phyloP scores from a whole-genome alignment of 306 rosid genomes.

The Cucurbita argyrosperma region DNA sequence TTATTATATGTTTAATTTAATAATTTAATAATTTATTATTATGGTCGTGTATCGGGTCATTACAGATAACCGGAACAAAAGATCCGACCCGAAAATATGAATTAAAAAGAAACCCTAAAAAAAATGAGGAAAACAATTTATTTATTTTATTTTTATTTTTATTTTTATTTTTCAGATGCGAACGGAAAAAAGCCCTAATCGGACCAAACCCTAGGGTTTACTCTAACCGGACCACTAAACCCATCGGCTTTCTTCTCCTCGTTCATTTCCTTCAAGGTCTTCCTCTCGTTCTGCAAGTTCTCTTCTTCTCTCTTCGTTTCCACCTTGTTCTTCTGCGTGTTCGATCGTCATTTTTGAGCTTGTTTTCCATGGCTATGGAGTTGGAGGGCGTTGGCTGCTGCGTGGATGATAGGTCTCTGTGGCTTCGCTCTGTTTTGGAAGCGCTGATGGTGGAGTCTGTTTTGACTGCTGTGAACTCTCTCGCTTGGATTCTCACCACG shows the following conservation, averaged over 20 bases:
- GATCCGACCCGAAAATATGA: background rate
- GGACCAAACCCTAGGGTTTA: conserved; percentile 31
- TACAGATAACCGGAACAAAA: background rate
- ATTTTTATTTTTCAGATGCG: background rate
- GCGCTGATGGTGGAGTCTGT: conserved; percentile 28
- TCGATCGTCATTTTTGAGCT: conserved; percentile 7
- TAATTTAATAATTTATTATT: background rate
- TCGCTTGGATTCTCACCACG: conserved; percentile 34
- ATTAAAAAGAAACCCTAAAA: background rate
- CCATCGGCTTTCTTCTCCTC: background rate
- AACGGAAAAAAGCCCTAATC: conserved; percentile 38
- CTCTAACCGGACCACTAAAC: conserved; percentile 23
- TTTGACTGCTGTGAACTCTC: conserved; percentile 30
- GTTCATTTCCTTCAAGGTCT: background rate
- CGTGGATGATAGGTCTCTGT: conserved; percentile 15
- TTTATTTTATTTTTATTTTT: background rate
- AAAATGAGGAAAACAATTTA: background rate
- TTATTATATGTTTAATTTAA: too few species aligned
- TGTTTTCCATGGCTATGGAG: conserved; percentile 29
- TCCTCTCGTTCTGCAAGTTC: conserved; percentile 2
- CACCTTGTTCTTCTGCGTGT: background rate
- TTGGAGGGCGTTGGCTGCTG: conserved; percentile 10
- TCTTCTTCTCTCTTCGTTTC: background rate
- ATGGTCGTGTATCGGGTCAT: background rate
- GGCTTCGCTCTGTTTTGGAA: conserved; percentile 22